phyloP scores from a whole-genome alignment of 306 rosid species.

The Dalbergia cultrata region DNA sequence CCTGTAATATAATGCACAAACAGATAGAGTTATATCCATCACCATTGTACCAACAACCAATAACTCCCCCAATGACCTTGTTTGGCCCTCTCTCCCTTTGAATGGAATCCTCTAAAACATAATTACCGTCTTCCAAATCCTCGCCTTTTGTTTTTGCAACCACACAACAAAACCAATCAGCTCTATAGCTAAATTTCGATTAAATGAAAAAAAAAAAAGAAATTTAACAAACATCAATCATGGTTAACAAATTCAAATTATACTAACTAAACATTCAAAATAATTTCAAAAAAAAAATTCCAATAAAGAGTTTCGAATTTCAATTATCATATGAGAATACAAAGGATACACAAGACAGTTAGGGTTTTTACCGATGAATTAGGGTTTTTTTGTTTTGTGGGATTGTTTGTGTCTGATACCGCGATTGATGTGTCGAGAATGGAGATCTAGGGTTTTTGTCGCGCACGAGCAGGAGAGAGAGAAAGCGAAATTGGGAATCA shows the following conservation, averaged over 20 bases:
- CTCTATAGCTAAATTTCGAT: conserved; percentile 47
- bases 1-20: conserved; percentile 90
- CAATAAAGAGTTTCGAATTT: not conserved
- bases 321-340: conserved; percentile 12
- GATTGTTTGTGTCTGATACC: conserved; percentile 12
- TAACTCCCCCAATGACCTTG: conserved; percentile 62
- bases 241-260: not conserved
- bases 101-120: conserved; percentile 59
- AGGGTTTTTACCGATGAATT: conserved; percentile 55
- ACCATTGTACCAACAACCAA: conserved; percentile 75
- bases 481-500: not conserved
- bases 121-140: conserved; percentile 62
- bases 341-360: not conserved
- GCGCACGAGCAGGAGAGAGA: not conserved
- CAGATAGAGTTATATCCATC: conserved; percentile 79
- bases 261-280: not conserved
- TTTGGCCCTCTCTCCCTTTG: conserved; percentile 60
- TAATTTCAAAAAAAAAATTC: not conserved
- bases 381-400: not conserved
- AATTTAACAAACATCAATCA: conserved; percentile 17
- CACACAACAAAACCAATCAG: conserved; percentile 47
- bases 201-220: not conserved
- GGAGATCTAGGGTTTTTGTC: conserved; percentile 59
- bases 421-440: conserved; percentile 28
- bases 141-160: conserved; percentile 37